phyloP scores from a whole-genome alignment of 441 rosid species.

The Syzygium malaccense region DNA sequence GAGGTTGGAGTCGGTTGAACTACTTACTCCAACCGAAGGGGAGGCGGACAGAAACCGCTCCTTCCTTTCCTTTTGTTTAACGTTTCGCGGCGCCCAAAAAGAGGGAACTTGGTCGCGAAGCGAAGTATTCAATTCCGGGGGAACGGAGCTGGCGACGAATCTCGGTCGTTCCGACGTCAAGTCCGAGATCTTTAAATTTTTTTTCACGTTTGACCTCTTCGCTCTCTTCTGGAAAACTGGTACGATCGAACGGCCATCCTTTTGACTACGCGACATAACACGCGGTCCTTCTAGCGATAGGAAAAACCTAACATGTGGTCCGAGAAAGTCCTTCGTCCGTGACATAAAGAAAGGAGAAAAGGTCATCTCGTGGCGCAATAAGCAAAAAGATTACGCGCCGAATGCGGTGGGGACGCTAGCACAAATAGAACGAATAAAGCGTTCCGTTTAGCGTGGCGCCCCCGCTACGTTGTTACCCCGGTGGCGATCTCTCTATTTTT shows the following conservation, averaged over 20 bases:
- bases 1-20: neutral
- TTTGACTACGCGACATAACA: accelerated
- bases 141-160: accelerated
- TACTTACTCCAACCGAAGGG: neutral
- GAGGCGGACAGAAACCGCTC: too few relatives aligned
- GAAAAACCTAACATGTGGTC: neutral
- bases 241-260: neutral
- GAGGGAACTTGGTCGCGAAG: neutral
- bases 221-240: neutral
- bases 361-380: neutral
- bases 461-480: neutral
- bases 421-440: neutral
- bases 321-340: neutral
- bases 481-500: neutral
- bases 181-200: neutral
- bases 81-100: neutral
- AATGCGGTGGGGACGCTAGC: neutral
- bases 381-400: neutral
- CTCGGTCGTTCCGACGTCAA: neutral
- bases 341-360: neutral
- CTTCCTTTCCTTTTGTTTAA: neutral
- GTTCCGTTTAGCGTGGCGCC: neutral
- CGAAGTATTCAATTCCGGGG: neutral
- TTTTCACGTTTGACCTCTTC: neutral
- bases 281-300: neutral